These are phyloP conservation scores for Fusarium sp. DNA, from an alignment of 2,329 filamentous ascomycete genomes.

Conservation along the genomic window DNA sequence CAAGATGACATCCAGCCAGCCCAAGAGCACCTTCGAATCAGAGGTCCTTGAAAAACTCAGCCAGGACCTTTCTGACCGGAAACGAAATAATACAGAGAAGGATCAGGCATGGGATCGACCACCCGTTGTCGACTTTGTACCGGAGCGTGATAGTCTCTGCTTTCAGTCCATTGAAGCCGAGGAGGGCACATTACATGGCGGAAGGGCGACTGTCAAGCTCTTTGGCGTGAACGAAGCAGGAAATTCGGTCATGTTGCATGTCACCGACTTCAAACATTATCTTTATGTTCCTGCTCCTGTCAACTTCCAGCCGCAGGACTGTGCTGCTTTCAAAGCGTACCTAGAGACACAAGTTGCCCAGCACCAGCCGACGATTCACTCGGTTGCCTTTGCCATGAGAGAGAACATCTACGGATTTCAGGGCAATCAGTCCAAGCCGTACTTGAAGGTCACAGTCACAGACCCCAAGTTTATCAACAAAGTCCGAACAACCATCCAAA, in stretches of 20 bases:
- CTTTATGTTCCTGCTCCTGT: constrained; percentile 92
- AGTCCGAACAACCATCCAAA: constrained; percentile 82
- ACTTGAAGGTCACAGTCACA: constrained; percentile 92
- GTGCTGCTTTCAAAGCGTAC: constrained; percentile 82
- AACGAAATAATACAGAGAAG: constrained; percentile 89
- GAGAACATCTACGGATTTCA: constrained; percentile 97
- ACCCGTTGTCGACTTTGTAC: constrained; percentile 66
- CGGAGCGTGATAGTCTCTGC: constrained; percentile 77
- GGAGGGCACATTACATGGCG: constrained; percentile 86
- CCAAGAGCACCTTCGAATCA: constrained; percentile 92
- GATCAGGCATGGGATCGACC: constrained; percentile 91
- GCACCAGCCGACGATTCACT: constrained; percentile 81
- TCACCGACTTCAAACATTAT: constrained; percentile 96
- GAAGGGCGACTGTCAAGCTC: constrained; percentile 84
- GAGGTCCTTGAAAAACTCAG: constrained; percentile 96
- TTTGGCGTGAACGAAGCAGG: constrained; percentile 90
- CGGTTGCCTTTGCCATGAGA: constrained; percentile 84
- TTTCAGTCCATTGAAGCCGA: constrained; percentile 98
- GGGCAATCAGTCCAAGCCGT: constrained; percentile 91
- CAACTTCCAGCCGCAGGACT: constrained; percentile 84
- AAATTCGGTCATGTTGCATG: constrained; percentile 94
- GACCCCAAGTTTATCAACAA: constrained; percentile 88
- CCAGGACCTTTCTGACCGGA: constrained; percentile 89
- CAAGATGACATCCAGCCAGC: constrained; percentile 79
- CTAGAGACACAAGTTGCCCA: constrained; percentile 85